Percentiles rank a stretch among this genome's conserved stretches.
These are phyloP conservation scores for Epichloe coenophiala DNA, from an alignment of 2,329 filamentous ascomycete species.

Conservation along the genomic window DNA sequence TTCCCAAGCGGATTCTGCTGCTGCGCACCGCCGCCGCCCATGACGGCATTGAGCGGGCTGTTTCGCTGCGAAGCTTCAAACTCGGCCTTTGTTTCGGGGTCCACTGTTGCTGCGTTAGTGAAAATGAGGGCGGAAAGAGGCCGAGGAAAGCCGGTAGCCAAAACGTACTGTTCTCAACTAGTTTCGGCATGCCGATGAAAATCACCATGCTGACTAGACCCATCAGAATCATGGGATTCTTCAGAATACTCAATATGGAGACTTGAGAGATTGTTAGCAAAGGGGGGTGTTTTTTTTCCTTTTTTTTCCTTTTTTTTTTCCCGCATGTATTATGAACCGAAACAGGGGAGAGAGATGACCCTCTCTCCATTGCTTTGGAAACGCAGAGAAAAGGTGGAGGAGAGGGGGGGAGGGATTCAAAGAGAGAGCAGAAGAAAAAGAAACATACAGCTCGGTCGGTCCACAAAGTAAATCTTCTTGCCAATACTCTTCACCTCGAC, in stretches of 20 bases:
- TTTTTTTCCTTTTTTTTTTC: background rate
- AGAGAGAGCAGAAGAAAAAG: background rate
- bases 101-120: constrained; percentile 48
- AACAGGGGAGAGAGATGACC: background rate
- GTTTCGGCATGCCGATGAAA: constrained; percentile 85
- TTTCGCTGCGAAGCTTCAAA: constrained; percentile 82
- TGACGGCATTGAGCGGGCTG: constrained; percentile 48
- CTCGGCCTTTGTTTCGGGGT: constrained; percentile 86
- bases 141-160: constrained; percentile 11
- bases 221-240: constrained; percentile 95
- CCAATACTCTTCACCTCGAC: constrained; percentile 51
- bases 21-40: constrained; percentile 20
- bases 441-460: constrained; percentile 62
- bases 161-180: constrained; percentile 82
- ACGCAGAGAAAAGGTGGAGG: too few relatives aligned
- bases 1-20: constrained; percentile 32
- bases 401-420: background rate
- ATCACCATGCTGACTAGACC: constrained; percentile 69
- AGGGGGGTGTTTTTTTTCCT: background rate
- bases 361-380: background rate
- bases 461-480: constrained; percentile 62
- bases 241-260: constrained; percentile 68
- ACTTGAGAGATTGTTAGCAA: constrained; percentile 31
- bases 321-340: too few relatives aligned
- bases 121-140: background rate